These are phyloP conservation scores for cucumber (Cucumis sativus) DNA, from an alignment of 306 rosid species.

Conservation along the genomic window DNA sequence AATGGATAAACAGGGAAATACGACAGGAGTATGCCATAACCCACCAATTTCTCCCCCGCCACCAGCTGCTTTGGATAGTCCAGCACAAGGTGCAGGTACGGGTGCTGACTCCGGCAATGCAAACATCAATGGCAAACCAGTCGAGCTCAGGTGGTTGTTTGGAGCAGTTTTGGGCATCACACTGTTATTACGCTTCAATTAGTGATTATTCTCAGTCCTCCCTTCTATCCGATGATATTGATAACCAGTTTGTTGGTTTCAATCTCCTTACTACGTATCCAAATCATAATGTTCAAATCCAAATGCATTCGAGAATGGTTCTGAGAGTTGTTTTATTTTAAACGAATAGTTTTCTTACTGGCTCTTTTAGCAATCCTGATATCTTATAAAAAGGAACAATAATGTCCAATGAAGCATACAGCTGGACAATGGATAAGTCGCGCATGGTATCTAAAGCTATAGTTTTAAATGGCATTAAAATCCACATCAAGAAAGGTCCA, in stretches of 20 bases:
- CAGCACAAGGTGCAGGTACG: neutral
- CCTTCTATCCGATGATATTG: too few species aligned
- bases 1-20: conserved; percentile 36
- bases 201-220: conserved; percentile 1
- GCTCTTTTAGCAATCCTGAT: neutral
- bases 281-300: neutral
- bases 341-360: neutral
- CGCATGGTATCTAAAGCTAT: neutral
- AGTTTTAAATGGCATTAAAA: neutral
- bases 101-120: conserved; percentile 10
- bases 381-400: neutral
- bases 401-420: neutral
- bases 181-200: conserved; percentile 23
- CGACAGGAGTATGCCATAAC: conserved; percentile 56
- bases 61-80: conserved; percentile 38
- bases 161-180: conserved; percentile 27
- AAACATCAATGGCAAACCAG: conserved; percentile 18
- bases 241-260: neutral
- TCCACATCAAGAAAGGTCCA: neutral
- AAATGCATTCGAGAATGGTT: neutral
- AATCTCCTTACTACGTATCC: neutral
- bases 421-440: neutral
- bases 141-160: conserved; percentile 22
- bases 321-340: neutral
- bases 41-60: conserved; percentile 88